These are phyloP conservation scores for Vinca minor DNA, from an alignment of 257 asterid genomes.

Conservation along the genomic window DNA sequence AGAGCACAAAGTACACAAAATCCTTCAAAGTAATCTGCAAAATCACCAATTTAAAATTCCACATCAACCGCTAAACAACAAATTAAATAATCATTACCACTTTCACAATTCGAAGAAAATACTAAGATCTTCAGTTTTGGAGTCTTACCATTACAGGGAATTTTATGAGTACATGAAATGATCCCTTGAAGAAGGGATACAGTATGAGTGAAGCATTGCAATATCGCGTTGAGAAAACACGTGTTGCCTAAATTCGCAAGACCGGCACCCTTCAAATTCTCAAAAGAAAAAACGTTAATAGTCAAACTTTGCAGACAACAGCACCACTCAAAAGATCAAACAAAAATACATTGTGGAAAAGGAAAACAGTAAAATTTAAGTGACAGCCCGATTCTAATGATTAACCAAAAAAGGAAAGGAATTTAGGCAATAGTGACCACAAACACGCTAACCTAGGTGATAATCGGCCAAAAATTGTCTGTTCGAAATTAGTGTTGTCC, in stretches of 20 bases:
- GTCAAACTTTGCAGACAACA: background rate
- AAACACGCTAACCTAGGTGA: background rate
- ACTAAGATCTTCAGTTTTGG: background rate
- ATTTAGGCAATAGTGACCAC: background rate
- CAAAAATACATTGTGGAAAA: background rate
- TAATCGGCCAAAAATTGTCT: too few relatives aligned
- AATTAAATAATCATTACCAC: background rate
- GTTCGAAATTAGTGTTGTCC: too few relatives aligned
- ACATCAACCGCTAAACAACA: background rate
- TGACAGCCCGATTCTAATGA: background rate
- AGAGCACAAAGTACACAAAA: conserved; percentile 53
- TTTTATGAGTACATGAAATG: conserved; percentile 21
- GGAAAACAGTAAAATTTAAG: background rate
- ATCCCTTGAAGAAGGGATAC: conserved; percentile 67
- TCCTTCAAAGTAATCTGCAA: conserved; percentile 39
- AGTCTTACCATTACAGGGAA: conserved; percentile 32
- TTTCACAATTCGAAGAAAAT: background rate
- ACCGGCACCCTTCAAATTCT: conserved; percentile 75
- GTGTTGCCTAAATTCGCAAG: conserved; percentile 78
- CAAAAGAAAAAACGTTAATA: background rate
- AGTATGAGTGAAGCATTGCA: conserved; percentile 80
- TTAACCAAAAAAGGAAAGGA: background rate
- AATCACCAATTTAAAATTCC: conserved; percentile 6
- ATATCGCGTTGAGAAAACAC: conserved; percentile 70
- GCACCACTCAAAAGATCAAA: background rate